Base-by-base conservation (phyloP, 441 rosid genomes). In the Euphorbia schlechtendalii region DNA sequence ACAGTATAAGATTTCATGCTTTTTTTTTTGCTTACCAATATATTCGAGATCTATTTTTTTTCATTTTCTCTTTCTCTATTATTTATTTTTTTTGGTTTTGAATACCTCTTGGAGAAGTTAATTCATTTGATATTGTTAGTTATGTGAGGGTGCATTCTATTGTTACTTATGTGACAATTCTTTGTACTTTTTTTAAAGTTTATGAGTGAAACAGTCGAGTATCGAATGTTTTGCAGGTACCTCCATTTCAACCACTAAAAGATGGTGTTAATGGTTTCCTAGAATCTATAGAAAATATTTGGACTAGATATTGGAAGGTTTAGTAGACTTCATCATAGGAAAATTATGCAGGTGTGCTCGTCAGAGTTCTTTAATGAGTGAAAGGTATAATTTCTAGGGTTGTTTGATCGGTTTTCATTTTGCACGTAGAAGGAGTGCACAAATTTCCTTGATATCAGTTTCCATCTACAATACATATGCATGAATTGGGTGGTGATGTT, bases 401-500 rank as follows among this genome's bases (percentile, higher is more conserved):
- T 32, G 6, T 32, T 2, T 32, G 3, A 32, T 32, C 4, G 32
- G 4, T 5, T 55, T 60, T 63, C 28, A 64, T 69, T 32, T 69
- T 21, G 41, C 67, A 22, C 52, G 65, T 84, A 89, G 96, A 71
- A 76, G 74, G 73, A 88, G 78, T 94, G 98, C 76, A 72, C 73
- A 9, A 78, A 92, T 40, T 86, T 89, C 80, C 87, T 94, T 28
- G 89, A 94, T 77, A 86, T 94, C 74, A 74, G 87, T 55, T 94
- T 96, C 80, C 99, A 90, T 75, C 77, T 89, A 68, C 99, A 89
- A 61, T 89, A 90, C 67, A 77, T 89, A 68, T 94, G n/a, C n/a
- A n/a, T n/a, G n/a, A n/a, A n/a, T n/a, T n/a, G n/a, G n/a, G n/a
- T n/a, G n/a, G n/a, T n/a, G 68, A 69, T 91, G 78, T 86, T 91